Percentiles rank a stretch among this genome's conserved stretches.
phyloP scores from a whole-genome alignment of 371 early-diverging fungal species.

The Mortierella polycephala region DNA sequence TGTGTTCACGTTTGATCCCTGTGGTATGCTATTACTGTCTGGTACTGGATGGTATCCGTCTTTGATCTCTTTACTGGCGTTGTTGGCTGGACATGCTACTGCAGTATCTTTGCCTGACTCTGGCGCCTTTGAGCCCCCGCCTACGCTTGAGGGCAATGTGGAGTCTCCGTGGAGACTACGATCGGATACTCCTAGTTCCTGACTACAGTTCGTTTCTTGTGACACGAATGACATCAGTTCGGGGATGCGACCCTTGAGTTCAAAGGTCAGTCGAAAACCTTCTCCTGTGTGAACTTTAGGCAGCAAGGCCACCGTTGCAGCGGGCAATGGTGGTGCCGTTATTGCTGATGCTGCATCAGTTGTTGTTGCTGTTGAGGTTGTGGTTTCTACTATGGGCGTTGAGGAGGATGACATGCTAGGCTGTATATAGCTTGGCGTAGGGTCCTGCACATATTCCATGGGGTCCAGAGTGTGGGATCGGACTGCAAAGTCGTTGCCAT shows the following conservation, averaged over 20 bases:
- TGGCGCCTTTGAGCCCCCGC: not conserved
- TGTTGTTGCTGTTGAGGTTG: constrained; percentile 5
- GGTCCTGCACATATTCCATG: constrained; percentile 40
- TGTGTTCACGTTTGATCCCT: constrained; percentile 4
- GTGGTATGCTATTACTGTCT: not conserved
- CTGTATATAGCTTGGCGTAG: not conserved
- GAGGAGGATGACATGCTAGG: not conserved
- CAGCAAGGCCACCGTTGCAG: constrained; percentile 13
- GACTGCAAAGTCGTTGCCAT: constrained; percentile 17
- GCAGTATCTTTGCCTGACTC: not conserved
- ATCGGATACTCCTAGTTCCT: not conserved
- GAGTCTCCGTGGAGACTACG: too few relatives aligned
- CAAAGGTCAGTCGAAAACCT: constrained; percentile 38
- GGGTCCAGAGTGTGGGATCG: constrained; percentile 35
- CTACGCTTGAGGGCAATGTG: not conserved
- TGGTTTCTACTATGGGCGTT: not conserved
- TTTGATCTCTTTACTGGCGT: not conserved
- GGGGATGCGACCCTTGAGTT: constrained; percentile 26
- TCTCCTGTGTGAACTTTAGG: constrained; percentile 39
- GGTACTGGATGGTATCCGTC: not conserved
- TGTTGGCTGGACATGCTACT: not conserved
- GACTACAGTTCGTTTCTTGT: not conserved
- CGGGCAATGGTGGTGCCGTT: not conserved
- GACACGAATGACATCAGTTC: constrained; percentile 8
- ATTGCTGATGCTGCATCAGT: constrained; percentile 4